Percentiles rank a stretch among this genome's conserved stretches.
These are phyloP conservation scores for Rhexocercosporidium sp. DNA, from an alignment of 2,329 filamentous ascomycete species.

Conservation along the genomic window DNA sequence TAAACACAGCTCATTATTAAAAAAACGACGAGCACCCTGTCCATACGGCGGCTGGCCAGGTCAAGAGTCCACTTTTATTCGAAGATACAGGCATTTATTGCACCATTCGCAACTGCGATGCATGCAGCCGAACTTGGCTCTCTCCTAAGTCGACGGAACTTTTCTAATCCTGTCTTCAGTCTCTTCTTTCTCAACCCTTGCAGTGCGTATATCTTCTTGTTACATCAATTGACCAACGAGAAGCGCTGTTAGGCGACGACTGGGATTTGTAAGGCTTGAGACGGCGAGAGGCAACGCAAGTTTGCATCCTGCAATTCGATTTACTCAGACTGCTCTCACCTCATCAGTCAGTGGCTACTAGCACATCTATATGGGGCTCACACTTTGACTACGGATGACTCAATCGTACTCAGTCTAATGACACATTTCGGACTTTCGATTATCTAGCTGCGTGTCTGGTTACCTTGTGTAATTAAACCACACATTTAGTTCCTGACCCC, in stretches of 20 bases:
- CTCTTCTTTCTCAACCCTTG: not conserved
- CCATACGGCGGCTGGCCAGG: not conserved
- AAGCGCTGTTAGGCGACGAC: not conserved
- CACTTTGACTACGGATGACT: not conserved
- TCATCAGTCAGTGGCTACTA: not conserved
- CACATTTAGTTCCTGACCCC: not conserved
- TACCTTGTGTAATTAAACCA: not conserved
- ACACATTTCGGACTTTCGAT: not conserved
- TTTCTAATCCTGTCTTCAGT: not conserved
- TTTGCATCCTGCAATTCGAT: not conserved
- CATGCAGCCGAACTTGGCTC: not conserved
- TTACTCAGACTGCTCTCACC: conserved; percentile 4
- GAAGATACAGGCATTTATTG: not conserved
- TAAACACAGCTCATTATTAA: not conserved
- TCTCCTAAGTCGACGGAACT: not conserved
- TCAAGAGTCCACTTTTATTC: not conserved
- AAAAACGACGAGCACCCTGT: too few relatives aligned
- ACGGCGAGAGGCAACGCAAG: not conserved
- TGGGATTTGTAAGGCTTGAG: not conserved
- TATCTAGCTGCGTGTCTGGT: conserved; percentile 3
- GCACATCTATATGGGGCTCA: not conserved
- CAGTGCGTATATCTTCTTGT: not conserved
- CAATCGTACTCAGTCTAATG: not conserved
- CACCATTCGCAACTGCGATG: not conserved
- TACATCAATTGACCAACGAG: conserved; percentile 2